Conservation (phyloP, 345 rosid species). For the Sapria himalayana region DNA sequence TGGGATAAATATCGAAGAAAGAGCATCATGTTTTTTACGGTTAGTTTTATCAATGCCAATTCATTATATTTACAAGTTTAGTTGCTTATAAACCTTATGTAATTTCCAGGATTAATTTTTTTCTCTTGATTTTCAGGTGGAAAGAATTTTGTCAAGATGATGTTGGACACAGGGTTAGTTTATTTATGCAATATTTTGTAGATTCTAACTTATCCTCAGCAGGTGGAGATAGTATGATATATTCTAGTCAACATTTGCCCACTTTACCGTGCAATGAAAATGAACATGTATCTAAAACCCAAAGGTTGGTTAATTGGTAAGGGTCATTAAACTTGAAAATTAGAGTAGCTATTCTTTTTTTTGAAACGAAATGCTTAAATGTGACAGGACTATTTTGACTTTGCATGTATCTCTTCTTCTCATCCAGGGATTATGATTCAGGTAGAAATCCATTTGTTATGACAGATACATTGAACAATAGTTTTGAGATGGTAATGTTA, state of each 20-base stretch:
- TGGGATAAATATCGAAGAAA: slow-evolving; percentile 34
- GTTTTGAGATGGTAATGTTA: slow-evolving; percentile 60
- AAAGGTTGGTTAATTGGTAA: slow-evolving; percentile 28
- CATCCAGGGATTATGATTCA: slow-evolving; percentile 35
- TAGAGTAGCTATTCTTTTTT: slow-evolving; percentile 4
- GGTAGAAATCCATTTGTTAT: slow-evolving; percentile 35
- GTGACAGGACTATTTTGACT: neutral
- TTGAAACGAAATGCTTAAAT: neutral
- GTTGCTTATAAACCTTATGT: slow-evolving; percentile 1
- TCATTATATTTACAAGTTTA: neutral
- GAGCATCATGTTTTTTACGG: slow-evolving; percentile 55
- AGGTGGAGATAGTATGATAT: slow-evolving; percentile 9
- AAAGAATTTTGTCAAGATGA: slow-evolving; percentile 65
- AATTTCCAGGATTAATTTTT: slow-evolving; percentile 7
- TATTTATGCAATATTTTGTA: slow-evolving; percentile 23
- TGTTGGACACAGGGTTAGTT: slow-evolving; percentile 51
- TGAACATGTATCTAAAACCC: slow-evolving; percentile 27
- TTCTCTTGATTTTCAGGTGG: slow-evolving; percentile 35
- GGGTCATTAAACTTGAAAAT: slow-evolving; percentile 4
- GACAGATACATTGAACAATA: slow-evolving; percentile 33
- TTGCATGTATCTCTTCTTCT: slow-evolving; percentile 3
- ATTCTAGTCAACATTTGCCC: slow-evolving; percentile 12
- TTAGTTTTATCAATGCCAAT: slow-evolving; percentile 14
- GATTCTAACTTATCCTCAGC: slow-evolving; percentile 10
- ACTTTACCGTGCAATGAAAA: slow-evolving; percentile 13